These are phyloP conservation scores for Phytophthora cryptogea DNA, from an alignment of 352 stramenopile species.

Conservation along the genomic window DNA sequence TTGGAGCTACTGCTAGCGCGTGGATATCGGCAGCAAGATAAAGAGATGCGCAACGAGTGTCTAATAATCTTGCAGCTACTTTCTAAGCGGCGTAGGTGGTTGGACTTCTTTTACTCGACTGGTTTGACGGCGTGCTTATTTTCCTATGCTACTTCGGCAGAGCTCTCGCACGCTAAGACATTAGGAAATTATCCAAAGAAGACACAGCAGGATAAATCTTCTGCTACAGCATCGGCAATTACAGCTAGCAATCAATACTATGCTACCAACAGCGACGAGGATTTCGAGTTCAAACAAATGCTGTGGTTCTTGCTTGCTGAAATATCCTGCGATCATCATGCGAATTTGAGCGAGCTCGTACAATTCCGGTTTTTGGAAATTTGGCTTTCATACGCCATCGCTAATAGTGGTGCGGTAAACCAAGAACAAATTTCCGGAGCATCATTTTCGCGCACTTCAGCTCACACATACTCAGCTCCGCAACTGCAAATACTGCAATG, in stretches of 20 bases:
- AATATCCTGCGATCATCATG: slow-evolving; percentile 51
- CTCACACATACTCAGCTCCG: slow-evolving; percentile 43
- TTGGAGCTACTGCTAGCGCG: slow-evolving; percentile 60
- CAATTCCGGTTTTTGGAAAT: slow-evolving; percentile 77
- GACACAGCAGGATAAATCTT: slow-evolving; percentile 12
- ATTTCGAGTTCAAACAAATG: slow-evolving; percentile 87
- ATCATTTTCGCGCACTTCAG: slow-evolving; percentile 9
- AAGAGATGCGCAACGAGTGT: slow-evolving; percentile 79
- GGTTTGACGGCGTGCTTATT: slow-evolving; percentile 65
- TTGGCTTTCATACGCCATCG: slow-evolving; percentile 59
- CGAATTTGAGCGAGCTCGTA: slow-evolving; percentile 58
- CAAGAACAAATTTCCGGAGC: slow-evolving; percentile 4
- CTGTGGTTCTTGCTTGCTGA: slow-evolving; percentile 69
- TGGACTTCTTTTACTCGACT: slow-evolving; percentile 63
- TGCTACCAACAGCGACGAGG: slow-evolving; percentile 67
- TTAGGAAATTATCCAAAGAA: background rate
- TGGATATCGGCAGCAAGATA: slow-evolving; percentile 76
- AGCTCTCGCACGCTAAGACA: slow-evolving; percentile 33
- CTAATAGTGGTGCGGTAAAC: slow-evolving; percentile 1
- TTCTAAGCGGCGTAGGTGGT: slow-evolving; percentile 43
- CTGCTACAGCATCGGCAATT: slow-evolving; percentile 37
- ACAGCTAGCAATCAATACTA: slow-evolving; percentile 64
- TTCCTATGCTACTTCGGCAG: slow-evolving; percentile 62
- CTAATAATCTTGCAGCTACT: slow-evolving; percentile 73
- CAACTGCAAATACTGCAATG: slow-evolving; percentile 64